A percentile compares a stretch with the other conserved stretches of the same genome.
phyloP scores from a whole-genome alignment of 139 green algal species.

The Tetradesmus lagerheimii region DNA sequence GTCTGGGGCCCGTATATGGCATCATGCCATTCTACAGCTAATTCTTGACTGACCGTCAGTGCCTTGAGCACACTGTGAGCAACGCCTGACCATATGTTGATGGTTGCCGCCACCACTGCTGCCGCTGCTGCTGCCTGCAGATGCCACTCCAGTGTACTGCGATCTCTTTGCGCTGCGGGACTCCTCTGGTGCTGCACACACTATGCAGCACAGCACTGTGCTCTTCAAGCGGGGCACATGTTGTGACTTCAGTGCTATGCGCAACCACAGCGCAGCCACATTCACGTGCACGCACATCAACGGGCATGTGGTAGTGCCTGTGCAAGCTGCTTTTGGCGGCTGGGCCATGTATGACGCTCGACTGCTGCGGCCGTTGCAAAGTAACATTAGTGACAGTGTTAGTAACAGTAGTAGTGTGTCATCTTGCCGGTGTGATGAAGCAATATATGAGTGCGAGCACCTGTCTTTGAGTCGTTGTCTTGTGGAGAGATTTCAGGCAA shows the following conservation, averaged over 20 bases:
- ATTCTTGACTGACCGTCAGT: too few relatives aligned
- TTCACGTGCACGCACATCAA: background rate
- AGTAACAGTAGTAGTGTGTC: too few relatives aligned
- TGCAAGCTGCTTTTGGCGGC: background rate
- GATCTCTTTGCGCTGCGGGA: background rate
- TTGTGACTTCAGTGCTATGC: background rate
- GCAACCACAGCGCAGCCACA: background rate
- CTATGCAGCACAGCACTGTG: background rate
- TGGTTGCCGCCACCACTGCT: too few relatives aligned
- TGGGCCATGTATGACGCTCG: background rate
- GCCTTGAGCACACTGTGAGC: too few relatives aligned
- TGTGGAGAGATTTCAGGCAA: background rate
- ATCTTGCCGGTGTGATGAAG: background rate
- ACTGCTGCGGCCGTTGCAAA: background rate
- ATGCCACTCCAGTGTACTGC: background rate
- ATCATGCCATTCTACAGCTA: too few relatives aligned
- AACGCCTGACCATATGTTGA: too few relatives aligned
- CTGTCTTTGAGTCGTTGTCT: background rate
- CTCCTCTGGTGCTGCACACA: background rate
- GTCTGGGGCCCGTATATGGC: too few relatives aligned
- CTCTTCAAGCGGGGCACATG: background rate
- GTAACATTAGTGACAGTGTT: too few relatives aligned
- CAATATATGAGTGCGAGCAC: background rate
- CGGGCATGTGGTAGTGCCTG: background rate
- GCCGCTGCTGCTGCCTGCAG: background rate